Evolutionary conservation across 805 yeast species (phyloP).

Genomic region (Ogataea nonfermentans): DNA sequence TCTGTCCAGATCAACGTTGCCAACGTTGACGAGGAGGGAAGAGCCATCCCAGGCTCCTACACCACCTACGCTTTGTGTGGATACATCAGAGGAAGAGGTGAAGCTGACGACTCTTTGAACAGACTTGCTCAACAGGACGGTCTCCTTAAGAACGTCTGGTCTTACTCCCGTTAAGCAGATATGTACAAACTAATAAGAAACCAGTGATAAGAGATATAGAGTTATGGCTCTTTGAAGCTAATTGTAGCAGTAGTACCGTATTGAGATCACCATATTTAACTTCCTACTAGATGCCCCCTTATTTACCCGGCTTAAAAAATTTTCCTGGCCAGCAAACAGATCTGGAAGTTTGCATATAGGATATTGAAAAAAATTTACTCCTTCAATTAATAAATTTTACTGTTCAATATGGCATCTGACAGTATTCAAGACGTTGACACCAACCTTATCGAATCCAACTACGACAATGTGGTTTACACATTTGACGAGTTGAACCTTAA

Average conservation of each 20-base stretch:
- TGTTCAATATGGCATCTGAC: conserved; percentile 50
- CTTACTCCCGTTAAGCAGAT: conserved; percentile 78
- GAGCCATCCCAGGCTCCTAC: conserved; percentile 85
- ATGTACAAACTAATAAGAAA: conserved; percentile 13
- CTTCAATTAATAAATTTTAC: conserved; percentile 7
- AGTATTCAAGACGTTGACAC: conserved; percentile 72
- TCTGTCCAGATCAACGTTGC: conserved; percentile 99
- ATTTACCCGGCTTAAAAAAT: conserved; percentile 12
- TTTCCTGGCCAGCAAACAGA: conserved; percentile 11
- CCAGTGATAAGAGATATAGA: conserved; percentile 3
- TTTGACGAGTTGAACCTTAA: conserved; percentile 79
- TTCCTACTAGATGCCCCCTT: too few species aligned
- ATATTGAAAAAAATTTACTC: conserved; percentile 10
- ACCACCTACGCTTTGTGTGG: conserved; percentile 97
- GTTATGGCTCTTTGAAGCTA: neutral
- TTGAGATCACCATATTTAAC: too few species aligned
- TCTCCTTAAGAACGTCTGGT: conserved; percentile 93
- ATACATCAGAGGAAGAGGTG: conserved; percentile 98
- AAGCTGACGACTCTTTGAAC: conserved; percentile 98
- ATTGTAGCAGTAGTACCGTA: neutral
- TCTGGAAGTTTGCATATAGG: conserved; percentile 6
- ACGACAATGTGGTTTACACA: conserved; percentile 81
- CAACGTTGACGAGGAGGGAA: conserved; percentile 96
- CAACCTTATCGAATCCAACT: conserved; percentile 87
- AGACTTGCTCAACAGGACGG: conserved; percentile 99